Base-by-base conservation (phyloP, 768 basidiomycete species). In the Kwoniella europaea region DNA sequence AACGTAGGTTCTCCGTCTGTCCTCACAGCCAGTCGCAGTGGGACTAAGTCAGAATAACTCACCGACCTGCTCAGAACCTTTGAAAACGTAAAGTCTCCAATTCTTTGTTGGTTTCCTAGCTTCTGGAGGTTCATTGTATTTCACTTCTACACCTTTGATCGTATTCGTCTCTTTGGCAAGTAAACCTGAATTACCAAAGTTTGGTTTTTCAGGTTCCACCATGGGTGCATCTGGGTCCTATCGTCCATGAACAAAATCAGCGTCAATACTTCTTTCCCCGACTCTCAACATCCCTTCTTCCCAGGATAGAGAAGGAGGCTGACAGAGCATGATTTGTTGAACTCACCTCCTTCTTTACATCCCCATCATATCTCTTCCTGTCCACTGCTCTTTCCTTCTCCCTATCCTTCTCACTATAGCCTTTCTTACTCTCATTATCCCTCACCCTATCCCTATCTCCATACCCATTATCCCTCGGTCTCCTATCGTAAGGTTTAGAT, bases 41-140 rank as follows among this genome's bases (percentile, higher is more conserved):
- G 35, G 29, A 46, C 16, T 20, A n/a, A 15, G 29, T 6, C 27
- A 53, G n/a, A 13, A 5, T 3, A 4, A 86, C 92, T 83, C 80
- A 96, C 96, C 95, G 61, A 90, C 86, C 87, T 98, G 92, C 76
- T 97, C 94, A 64, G 87, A 88, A 22, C 92, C 96, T 84, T 98
- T 98, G 88, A 98, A 99, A 43, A 98, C 95, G 80, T 98, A 99
- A 71, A 99, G 80, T 81, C 97, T 87, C 97, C 97, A 98, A 18
- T 92, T 91, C 43, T 91, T 84, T 4, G 87, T 84, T 10, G 97
- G 96, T 80, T 95, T 98, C 74, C 97, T 86, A 35, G 96, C 97
- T 86, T 99, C 97, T 6, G 97, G 94, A 16, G 97, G 97, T 83
- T 99, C 97, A 72, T 98, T 95, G 83, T 99, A 99, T 84, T 98